Evolutionary conservation across 2,329 filamentous ascomycete genomes (phyloP).

Genomic region (Cordyceps tenuipes): DNA sequence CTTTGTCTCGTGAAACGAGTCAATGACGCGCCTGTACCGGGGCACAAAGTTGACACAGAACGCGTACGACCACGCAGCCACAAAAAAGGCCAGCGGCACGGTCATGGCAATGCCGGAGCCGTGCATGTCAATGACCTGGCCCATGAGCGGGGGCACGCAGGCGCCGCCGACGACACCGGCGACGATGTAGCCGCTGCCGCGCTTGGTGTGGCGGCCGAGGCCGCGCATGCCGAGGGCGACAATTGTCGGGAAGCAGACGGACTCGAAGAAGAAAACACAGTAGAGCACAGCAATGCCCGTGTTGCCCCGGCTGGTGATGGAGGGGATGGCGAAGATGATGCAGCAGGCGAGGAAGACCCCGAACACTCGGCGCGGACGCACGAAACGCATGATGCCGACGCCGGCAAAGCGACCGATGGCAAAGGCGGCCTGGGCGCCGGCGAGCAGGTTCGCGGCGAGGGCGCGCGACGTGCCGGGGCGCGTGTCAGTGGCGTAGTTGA

Average conservation of each 20-base stretch:
- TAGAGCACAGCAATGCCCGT: constrained; percentile 54
- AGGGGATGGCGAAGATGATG: constrained; percentile 52
- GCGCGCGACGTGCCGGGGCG: constrained; percentile 41
- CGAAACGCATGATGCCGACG: constrained; percentile 56
- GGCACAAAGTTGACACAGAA: constrained; percentile 59
- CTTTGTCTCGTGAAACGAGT: constrained; percentile 42
- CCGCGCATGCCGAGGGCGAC: constrained; percentile 69
- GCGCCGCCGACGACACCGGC: constrained; percentile 66
- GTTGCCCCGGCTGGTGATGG: constrained; percentile 39
- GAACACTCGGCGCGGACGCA: constrained; percentile 60
- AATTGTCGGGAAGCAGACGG: constrained; percentile 74
- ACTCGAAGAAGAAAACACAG: constrained; percentile 69
- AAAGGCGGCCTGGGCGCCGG: constrained; percentile 66
- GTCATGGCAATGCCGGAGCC: constrained; percentile 56
- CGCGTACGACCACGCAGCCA: constrained; percentile 48
- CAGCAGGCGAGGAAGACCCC: constrained; percentile 54
- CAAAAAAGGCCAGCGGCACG: constrained; percentile 54
- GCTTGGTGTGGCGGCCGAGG: constrained; percentile 67
- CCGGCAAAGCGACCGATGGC: constrained; percentile 65
- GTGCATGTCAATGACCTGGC: constrained; percentile 55
- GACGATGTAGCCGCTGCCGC: constrained; percentile 61
- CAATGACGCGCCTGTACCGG: constrained; percentile 53
- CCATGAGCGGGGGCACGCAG: constrained; percentile 63
- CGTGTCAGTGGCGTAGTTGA: constrained; percentile 62
- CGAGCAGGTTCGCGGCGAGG: constrained; percentile 57